Percentiles rank a stretch among this genome's conserved stretches.
These are phyloP conservation scores for Diaporthe nobilis DNA, from an alignment of 2,329 filamentous ascomycete genomes.

Conservation along the genomic window DNA sequence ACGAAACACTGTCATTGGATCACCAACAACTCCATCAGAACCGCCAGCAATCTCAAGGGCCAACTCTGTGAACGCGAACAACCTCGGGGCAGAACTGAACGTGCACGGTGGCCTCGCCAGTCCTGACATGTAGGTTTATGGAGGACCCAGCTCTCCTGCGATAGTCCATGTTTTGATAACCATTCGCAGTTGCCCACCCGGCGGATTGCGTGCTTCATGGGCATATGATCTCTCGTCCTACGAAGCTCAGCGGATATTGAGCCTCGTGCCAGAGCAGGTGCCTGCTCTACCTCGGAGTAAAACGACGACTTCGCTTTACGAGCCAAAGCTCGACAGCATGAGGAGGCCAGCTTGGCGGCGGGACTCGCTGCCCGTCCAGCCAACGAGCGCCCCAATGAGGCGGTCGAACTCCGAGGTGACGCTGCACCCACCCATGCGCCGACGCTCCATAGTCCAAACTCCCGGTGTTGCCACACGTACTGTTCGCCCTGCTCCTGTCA, in stretches of 20 bases:
- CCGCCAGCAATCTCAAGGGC: slow-evolving; percentile 48
- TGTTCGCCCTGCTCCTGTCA: slow-evolving; percentile 44
- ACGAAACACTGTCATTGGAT: slow-evolving; percentile 51
- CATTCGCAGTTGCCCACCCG: slow-evolving; percentile 50
- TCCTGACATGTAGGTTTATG: slow-evolving; percentile 48
- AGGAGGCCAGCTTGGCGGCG: slow-evolving; percentile 52
- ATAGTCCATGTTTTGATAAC: slow-evolving; percentile 18
- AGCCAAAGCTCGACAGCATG: slow-evolving; percentile 49
- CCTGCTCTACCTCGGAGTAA: slow-evolving; percentile 31
- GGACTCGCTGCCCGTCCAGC: slow-evolving; percentile 51
- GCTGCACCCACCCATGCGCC: slow-evolving; percentile 62
- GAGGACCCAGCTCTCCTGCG: background rate
- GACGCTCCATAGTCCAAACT: slow-evolving; percentile 63
- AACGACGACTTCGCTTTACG: slow-evolving; percentile 20
- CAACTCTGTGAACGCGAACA: slow-evolving; percentile 50
- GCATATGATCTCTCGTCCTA: slow-evolving; percentile 61
- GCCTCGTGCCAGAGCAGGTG: slow-evolving; percentile 52
- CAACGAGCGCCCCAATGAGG: slow-evolving; percentile 50
- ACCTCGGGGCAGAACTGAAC: slow-evolving; percentile 46
- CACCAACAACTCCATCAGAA: slow-evolving; percentile 39
- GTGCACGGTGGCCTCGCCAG: slow-evolving; percentile 47
- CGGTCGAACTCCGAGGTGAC: slow-evolving; percentile 63
- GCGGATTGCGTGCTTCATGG: slow-evolving; percentile 55
- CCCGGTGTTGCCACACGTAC: slow-evolving; percentile 65
- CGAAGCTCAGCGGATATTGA: slow-evolving; percentile 60